phyloP scores from a whole-genome alignment of 148 eudicot genomes.

The Simmondsia chinensis region DNA sequence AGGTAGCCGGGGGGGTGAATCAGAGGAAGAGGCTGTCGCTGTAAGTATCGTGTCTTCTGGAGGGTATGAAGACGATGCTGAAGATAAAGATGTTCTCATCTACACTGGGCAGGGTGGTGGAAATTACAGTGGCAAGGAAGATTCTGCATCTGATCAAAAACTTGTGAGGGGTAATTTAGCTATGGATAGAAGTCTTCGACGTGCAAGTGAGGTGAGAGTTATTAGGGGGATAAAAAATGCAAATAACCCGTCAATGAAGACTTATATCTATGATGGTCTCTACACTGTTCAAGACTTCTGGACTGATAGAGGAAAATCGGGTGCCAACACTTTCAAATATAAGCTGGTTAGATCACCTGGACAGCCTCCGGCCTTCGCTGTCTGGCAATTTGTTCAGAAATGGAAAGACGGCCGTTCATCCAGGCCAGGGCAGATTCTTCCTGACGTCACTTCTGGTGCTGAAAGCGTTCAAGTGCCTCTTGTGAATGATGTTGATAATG shows the following conservation, averaged over 20 bases:
- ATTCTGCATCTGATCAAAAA: constrained; percentile 64
- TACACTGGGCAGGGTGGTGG: constrained; percentile 96
- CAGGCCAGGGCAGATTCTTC: constrained; percentile 67
- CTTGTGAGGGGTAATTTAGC: constrained; percentile 92
- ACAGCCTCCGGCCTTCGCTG: constrained; percentile 59
- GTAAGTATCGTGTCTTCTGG: constrained; percentile 88
- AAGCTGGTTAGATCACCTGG: constrained; percentile 68
- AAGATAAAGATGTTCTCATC: constrained; percentile 59
- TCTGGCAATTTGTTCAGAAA: constrained; percentile 79
- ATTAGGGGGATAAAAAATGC: constrained; percentile 67
- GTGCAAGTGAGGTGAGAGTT: constrained; percentile 71
- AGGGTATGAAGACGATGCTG: constrained; percentile 75
- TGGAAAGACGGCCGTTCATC: constrained; percentile 60
- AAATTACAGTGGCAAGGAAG: constrained; percentile 42
- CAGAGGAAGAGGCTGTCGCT: constrained; percentile 73
- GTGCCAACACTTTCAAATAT: constrained; percentile 72
- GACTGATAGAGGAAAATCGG: constrained; percentile 67
- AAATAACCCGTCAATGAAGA: constrained; percentile 25
- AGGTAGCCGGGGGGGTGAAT: constrained; percentile 21
- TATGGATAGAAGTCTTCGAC: constrained; percentile 69
- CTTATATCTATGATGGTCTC: constrained; percentile 82
- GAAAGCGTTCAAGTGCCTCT: constrained; percentile 67
- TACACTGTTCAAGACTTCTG: constrained; percentile 76
- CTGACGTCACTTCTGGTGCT: constrained; percentile 77
- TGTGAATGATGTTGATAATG: constrained; percentile 79